These are phyloP conservation scores for Spiraea crenata DNA, from an alignment of 331 rosid species.

Conservation along the genomic window DNA sequence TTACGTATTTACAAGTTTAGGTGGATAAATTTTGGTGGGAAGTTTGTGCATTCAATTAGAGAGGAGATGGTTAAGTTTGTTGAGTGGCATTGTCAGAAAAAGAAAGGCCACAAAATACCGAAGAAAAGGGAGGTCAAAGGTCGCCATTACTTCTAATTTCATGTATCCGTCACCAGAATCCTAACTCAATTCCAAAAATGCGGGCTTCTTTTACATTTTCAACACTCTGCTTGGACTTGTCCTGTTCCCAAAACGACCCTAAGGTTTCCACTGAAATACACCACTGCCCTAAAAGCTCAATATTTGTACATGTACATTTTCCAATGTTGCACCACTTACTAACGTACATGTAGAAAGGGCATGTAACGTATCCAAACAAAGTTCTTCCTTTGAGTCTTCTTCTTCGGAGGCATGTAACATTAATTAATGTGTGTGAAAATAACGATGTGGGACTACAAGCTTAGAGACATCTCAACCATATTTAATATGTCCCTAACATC, in stretches of 20 bases:
- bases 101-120: neutral
- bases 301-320: no score
- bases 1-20: constrained; percentile 1
- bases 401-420: no score
- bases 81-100: neutral
- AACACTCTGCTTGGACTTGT: neutral
- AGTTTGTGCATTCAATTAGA: constrained; percentile 2
- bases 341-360: no score
- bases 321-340: no score
- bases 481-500: no score
- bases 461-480: no score
- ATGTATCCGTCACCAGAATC: constrained; percentile 14
- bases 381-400: no score
- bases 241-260: neutral
- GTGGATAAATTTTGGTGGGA: constrained; percentile 23
- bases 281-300: neutral
- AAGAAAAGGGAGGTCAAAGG: constrained; percentile 21
- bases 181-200: neutral
- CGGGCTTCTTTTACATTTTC: no score
- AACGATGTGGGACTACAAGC: no score
- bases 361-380: no score
- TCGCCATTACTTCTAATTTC: constrained; percentile 11
- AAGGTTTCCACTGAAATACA: neutral
- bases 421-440: no score
- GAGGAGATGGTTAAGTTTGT: constrained; percentile 11